phyloP scores from a whole-genome alignment of 2,329 filamentous ascomycete genomes.

The Clonostachys solani region DNA sequence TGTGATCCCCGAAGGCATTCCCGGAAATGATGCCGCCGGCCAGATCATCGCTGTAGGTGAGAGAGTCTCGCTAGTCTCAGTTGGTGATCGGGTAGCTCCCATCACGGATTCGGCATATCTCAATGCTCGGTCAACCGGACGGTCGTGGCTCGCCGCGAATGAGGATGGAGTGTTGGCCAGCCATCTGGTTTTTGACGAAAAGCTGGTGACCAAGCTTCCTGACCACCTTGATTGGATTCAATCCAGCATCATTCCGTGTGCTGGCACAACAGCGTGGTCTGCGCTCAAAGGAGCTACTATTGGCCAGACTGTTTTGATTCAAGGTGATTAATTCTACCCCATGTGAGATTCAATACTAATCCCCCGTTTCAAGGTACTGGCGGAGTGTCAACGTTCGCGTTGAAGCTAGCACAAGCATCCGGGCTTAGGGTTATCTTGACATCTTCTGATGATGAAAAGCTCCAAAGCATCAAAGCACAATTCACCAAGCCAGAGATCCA shows the following conservation, averaged over 20 bases:
- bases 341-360: no score
- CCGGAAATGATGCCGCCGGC: slow-evolving; percentile 33
- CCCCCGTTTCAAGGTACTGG: slow-evolving; percentile 20
- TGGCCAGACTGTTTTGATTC: slow-evolving; percentile 36
- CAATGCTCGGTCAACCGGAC: slow-evolving; percentile 23
- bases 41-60: slow-evolving; percentile 31
- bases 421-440: slow-evolving; percentile 26
- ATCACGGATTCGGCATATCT: slow-evolving; percentile 31
- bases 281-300: slow-evolving; percentile 29
- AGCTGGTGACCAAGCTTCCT: slow-evolving; percentile 26
- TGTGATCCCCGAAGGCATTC: slow-evolving; percentile 22
- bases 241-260: slow-evolving; percentile 32
- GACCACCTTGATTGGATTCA: slow-evolving; percentile 26
- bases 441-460: slow-evolving; percentile 27
- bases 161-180: slow-evolving; percentile 36
- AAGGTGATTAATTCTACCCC: slow-evolving; percentile 19
- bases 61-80: slow-evolving; percentile 17
- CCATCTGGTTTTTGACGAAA: slow-evolving; percentile 32
- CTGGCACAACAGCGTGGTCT: slow-evolving; percentile 38
- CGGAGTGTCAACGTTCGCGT: slow-evolving; percentile 25
- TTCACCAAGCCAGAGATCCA: slow-evolving; percentile 13
- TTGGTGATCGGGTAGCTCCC: slow-evolving; percentile 30
- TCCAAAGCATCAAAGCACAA: slow-evolving; percentile 15
- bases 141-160: slow-evolving; percentile 37
- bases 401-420: slow-evolving; percentile 21